Evolutionary conservation across 371 early-diverging fungal genomes (phyloP).

Genomic region (Saksenaea oblongispora): DNA sequence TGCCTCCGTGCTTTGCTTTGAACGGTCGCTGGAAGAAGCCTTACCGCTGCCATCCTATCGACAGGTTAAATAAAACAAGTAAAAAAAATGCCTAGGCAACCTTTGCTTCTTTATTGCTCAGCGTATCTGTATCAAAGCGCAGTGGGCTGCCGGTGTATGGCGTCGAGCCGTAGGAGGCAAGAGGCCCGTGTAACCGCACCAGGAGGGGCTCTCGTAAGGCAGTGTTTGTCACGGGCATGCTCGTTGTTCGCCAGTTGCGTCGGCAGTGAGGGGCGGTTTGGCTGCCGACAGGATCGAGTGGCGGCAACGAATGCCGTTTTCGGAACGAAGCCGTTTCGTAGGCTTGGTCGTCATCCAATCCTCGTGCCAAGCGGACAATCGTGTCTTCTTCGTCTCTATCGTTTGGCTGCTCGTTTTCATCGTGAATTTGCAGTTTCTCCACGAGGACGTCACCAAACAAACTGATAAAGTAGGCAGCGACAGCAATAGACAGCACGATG

Average conservation of each 20-base stretch:
- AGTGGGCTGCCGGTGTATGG: neutral
- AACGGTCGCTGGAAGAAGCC: no score
- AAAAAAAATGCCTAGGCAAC: no score
- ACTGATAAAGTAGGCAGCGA: conserved; percentile 27
- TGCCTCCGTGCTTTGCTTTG: no score
- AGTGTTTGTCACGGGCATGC: neutral
- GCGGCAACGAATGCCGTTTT: neutral
- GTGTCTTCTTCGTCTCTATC: neutral
- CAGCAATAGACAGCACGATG: conserved; percentile 21
- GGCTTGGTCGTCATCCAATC: neutral
- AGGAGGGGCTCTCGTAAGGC: neutral
- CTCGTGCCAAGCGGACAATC: neutral
- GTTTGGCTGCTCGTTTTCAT: conserved; percentile 8
- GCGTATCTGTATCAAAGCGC: neutral
- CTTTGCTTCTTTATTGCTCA: no score
- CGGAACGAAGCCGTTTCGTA: neutral
- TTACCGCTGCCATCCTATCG: no score
- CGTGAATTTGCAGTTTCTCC: conserved; percentile 16
- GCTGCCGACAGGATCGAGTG: neutral
- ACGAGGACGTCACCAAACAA: conserved; percentile 20
- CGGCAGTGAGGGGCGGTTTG: neutral
- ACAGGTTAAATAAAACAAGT: no score
- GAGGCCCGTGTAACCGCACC: neutral
- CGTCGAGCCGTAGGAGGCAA: neutral
- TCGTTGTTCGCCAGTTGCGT: neutral